These are phyloP conservation scores for Afroboletus lepidellus DNA, from an alignment of 1,284 basidiomycete species.

Conservation along the genomic window DNA sequence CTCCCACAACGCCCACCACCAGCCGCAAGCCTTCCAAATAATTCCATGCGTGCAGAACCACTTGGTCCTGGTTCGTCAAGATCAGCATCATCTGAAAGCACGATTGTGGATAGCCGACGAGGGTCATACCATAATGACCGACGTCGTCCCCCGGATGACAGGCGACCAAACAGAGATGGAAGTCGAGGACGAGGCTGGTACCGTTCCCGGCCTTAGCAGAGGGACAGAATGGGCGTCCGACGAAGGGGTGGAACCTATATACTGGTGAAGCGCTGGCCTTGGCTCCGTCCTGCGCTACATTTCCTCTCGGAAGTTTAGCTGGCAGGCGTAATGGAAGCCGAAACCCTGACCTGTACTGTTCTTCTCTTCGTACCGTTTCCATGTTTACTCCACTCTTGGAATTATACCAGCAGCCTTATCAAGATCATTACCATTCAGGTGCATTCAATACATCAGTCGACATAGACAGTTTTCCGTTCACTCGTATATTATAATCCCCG, in stretches of 20 bases:
- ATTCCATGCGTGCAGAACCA: slow-evolving; percentile 22
- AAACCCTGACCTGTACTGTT: background rate
- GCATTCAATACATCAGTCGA: background rate
- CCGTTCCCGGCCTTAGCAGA: slow-evolving; percentile 2
- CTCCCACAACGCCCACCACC: slow-evolving; percentile 24
- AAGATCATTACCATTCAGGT: background rate
- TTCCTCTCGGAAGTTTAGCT: background rate
- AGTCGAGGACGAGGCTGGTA: slow-evolving; percentile 11
- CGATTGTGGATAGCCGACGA: slow-evolving; percentile 19
- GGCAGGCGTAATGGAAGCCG: slow-evolving; percentile 2
- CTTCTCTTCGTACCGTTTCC: background rate
- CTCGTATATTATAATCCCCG: slow-evolving; percentile 1
- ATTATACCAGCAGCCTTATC: slow-evolving; percentile 1
- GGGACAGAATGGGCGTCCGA: background rate
- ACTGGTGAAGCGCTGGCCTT: background rate
- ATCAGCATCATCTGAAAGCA: slow-evolving; percentile 20
- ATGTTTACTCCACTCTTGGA: background rate
- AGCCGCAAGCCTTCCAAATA: background rate
- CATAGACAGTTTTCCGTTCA: background rate
- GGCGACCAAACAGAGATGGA: slow-evolving; percentile 7
- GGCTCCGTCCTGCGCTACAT: background rate
- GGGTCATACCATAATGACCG: slow-evolving; percentile 15
- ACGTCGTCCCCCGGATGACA: slow-evolving; percentile 15
- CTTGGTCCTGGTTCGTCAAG: slow-evolving; percentile 17
- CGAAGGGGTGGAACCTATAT: background rate